phyloP scores from a whole-genome alignment of 768 basidiomycete species.

The Boletus rufocinnamomeus region DNA sequence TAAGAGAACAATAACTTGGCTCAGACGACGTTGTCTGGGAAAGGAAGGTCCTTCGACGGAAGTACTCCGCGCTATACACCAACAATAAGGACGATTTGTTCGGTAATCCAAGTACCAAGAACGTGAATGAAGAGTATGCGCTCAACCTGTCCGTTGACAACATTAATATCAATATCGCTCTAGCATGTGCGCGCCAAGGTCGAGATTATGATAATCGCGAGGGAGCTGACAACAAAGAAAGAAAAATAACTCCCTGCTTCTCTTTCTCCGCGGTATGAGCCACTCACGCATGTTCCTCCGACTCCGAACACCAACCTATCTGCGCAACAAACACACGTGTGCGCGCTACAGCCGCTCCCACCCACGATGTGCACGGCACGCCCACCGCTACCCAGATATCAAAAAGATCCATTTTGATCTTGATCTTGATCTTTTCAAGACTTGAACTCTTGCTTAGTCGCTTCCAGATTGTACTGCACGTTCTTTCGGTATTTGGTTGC shows the following conservation, averaged over 20 bases:
- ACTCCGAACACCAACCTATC: background rate
- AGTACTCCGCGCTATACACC: background rate
- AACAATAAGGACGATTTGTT: background rate
- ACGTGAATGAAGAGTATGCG: background rate
- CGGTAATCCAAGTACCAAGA: background rate
- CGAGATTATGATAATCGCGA: background rate
- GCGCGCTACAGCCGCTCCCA: background rate
- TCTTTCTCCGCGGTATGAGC: constrained; percentile 4
- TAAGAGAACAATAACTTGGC: constrained; percentile 16
- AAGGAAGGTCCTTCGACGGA: constrained; percentile 20
- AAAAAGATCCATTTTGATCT: background rate
- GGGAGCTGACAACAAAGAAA: background rate
- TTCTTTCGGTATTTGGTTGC: constrained; percentile 89
- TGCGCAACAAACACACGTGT: background rate
- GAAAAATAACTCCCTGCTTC: background rate
- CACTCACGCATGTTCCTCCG: background rate
- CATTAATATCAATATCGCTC: no score
- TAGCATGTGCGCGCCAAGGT: background rate
- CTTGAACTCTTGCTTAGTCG: constrained; percentile 46
- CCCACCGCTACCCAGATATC: background rate
- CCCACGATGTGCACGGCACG: background rate
- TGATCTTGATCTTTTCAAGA: constrained; percentile 1
- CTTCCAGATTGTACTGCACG: constrained; percentile 88
- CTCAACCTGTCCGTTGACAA: background rate
- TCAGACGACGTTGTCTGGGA: constrained; percentile 25